A percentile compares a stretch with the other conserved stretches of the same genome.
Evolutionary conservation across 805 yeast species (phyloP).

Genomic region (Nadsonia fulvescens): DNA sequence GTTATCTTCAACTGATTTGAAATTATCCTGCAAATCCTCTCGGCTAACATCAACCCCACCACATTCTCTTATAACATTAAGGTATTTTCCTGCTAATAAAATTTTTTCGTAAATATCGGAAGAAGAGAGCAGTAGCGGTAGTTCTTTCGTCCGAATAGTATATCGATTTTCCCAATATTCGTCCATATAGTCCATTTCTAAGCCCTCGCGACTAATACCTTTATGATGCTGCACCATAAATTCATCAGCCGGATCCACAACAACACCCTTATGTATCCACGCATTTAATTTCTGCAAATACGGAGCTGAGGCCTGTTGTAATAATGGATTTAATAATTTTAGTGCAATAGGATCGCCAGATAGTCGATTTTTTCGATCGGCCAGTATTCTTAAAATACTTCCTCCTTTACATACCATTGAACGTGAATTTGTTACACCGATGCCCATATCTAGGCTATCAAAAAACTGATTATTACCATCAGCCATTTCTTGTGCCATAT

Average conservation of each 20-base stretch:
- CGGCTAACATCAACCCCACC: constrained; percentile 24
- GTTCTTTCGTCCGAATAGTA: constrained; percentile 54
- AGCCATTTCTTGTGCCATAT: too few species aligned
- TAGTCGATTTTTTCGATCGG: constrained; percentile 33
- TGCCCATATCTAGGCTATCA: too few species aligned
- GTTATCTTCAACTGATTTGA: constrained; percentile 21
- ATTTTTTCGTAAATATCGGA: constrained; percentile 42
- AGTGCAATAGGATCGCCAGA: constrained; percentile 48
- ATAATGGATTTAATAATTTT: constrained; percentile 32
- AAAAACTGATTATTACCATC: too few species aligned
- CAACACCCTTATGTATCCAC: constrained; percentile 65
- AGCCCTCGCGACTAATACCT: constrained; percentile 11
- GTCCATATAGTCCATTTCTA: constrained; percentile 18
- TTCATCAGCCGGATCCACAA: constrained; percentile 69
- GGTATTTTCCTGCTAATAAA: constrained; percentile 66
- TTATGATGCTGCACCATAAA: constrained; percentile 42
- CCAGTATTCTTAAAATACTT: constrained; percentile 41
- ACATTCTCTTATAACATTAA: constrained; percentile 53
- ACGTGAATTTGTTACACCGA: constrained; percentile 9
- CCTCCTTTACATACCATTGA: constrained; percentile 46
- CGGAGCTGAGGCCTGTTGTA: constrained; percentile 39
- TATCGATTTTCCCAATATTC: constrained; percentile 35
- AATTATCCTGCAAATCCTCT: constrained; percentile 18
- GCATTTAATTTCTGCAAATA: constrained; percentile 50
- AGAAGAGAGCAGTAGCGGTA: constrained; percentile 44